Percentiles rank a stretch among this genome's conserved stretches.
These are phyloP conservation scores for Yamadazyma sp. DNA, from an alignment of 1,139 yeast genomes.

Conservation along the genomic window DNA sequence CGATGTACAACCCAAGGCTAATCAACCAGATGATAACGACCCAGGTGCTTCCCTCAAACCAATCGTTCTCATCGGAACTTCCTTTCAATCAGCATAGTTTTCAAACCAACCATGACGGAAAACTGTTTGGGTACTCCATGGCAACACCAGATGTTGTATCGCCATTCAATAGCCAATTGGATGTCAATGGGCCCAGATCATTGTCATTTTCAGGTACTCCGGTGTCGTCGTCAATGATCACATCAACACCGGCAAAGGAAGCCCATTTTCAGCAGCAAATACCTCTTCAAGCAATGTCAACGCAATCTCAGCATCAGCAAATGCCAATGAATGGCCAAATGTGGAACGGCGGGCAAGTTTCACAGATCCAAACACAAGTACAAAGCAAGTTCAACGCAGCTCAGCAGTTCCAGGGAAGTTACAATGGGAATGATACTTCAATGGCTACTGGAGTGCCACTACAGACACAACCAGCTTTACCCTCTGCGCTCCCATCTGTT, in stretches of 20 bases:
- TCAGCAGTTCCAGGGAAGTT: neutral
- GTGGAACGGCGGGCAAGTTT: no score
- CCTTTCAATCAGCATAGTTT: conserved; percentile 6
- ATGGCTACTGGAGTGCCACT: neutral
- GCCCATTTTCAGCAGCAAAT: neutral
- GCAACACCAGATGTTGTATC: conserved; percentile 15
- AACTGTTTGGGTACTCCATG: conserved; percentile 2
- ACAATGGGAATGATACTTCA: neutral
- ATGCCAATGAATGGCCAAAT: no score
- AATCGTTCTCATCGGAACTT: conserved; percentile 16
- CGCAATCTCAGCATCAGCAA: conserved; percentile 1
- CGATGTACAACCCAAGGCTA: conserved; percentile 29
- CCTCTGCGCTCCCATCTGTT: neutral
- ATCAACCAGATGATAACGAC: conserved; percentile 6
- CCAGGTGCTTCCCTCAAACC: conserved; percentile 4
- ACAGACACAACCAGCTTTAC: neutral
- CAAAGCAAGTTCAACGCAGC: conserved; percentile 1
- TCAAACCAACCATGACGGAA: neutral
- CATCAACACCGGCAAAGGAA: conserved; percentile 19
- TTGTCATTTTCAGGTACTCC: conserved; percentile 10
- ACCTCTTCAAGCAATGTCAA: neutral
- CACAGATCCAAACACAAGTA: conserved; percentile 2
- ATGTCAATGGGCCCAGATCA: conserved; percentile 5
- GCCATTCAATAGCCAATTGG: conserved; percentile 13
- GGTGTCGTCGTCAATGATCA: conserved; percentile 11